Percentiles rank a stretch among this genome's conserved stretches.
Evolutionary conservation across 2,329 filamentous ascomycete species (phyloP).

Genomic region (Chaetothyriales sp.): DNA sequence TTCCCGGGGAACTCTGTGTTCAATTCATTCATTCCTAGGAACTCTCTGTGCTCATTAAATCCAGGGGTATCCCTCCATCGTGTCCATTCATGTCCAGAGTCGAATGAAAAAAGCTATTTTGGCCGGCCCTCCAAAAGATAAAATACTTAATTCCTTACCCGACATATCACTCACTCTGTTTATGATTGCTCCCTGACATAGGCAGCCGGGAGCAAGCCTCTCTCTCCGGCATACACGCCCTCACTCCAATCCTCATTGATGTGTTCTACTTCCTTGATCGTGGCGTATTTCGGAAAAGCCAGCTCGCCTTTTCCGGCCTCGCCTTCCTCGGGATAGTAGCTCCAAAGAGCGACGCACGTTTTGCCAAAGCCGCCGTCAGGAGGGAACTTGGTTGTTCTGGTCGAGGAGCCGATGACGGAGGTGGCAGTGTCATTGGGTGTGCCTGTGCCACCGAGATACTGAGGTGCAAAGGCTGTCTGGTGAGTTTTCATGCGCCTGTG

Average conservation of each 20-base stretch:
- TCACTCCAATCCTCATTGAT: constrained; percentile 86
- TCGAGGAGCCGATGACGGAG: constrained; percentile 3
- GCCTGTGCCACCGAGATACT: not conserved
- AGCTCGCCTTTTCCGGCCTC: constrained; percentile 47
- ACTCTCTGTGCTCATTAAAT: not conserved
- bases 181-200: constrained; percentile 47
- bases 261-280: constrained; percentile 70
- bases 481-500: not conserved
- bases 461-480: not conserved
- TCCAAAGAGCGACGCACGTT: constrained; percentile 54
- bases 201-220: constrained; percentile 66
- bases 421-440: constrained; percentile 4
- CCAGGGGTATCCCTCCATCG: not conserved
- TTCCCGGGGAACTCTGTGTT: not conserved
- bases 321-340: constrained; percentile 56
- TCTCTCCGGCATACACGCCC: constrained; percentile 68
- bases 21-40: no score
- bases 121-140: no score
- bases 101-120: not conserved
- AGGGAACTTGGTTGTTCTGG: constrained; percentile 40
- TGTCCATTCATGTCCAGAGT: not conserved
- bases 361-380: constrained; percentile 62
- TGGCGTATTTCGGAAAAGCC: constrained; percentile 67
- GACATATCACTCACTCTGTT: no score
- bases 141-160: no score